A percentile compares a stretch with the other conserved stretches of the same genome.
Conservation (phyloP, 148 eudicot species). For the Persicaria tinctoria region DNA sequence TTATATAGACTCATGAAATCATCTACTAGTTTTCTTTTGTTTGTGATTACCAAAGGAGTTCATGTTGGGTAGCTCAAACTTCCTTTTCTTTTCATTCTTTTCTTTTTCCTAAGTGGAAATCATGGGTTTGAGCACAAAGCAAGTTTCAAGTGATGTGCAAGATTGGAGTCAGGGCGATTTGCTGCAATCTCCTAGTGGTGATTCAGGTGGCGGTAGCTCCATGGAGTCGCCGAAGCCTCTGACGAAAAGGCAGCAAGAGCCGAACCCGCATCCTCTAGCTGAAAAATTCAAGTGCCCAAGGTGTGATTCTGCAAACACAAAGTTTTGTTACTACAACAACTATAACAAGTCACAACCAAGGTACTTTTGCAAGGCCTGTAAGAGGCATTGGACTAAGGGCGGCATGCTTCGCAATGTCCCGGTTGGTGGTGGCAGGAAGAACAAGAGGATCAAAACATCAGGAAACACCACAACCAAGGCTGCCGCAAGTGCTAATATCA, state of each 20-base stretch:
- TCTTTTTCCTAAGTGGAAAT: background rate
- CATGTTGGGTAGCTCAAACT: background rate
- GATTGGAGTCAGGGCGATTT: conserved; percentile 33
- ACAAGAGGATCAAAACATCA: conserved; percentile 54
- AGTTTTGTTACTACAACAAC: conserved; percentile 91
- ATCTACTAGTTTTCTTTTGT: background rate
- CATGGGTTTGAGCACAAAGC: conserved; percentile 67
- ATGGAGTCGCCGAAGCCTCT: conserved; percentile 30
- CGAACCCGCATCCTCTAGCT: conserved; percentile 15
- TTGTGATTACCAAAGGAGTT: background rate
- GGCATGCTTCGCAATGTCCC: conserved; percentile 92
- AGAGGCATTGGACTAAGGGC: conserved; percentile 97
- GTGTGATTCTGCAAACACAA: conserved; percentile 73
- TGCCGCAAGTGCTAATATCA: too few species aligned
- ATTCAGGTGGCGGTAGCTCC: conserved; percentile 4
- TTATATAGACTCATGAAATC: background rate
- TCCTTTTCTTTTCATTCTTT: background rate
- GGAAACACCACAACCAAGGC: conserved; percentile 7
- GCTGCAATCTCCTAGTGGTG: conserved; percentile 14
- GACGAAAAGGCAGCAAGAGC: conserved; percentile 17
- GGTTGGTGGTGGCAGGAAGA: conserved; percentile 87
- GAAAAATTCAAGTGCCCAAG: conserved; percentile 74
- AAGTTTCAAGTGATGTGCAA: conserved; percentile 52
- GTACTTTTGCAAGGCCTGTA: conserved; percentile 83
- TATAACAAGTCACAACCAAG: conserved; percentile 91